These are phyloP conservation scores for Scopulariopsis brevicaulis DNA, from an alignment of 2,329 filamentous ascomycete genomes.

Conservation along the genomic window DNA sequence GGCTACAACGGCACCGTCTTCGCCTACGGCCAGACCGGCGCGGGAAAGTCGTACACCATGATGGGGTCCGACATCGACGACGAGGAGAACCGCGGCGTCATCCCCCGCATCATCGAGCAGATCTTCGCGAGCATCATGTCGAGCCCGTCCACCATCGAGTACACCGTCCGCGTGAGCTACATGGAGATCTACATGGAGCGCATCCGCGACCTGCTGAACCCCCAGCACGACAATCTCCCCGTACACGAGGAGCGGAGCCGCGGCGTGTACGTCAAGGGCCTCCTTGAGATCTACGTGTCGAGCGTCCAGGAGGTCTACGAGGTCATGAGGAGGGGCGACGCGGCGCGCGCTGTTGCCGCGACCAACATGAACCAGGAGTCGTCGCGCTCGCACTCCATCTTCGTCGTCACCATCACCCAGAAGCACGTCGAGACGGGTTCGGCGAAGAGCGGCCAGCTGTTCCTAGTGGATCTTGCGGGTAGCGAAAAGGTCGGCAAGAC, in stretches of 20 bases:
- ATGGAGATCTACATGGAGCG: constrained; percentile 99
- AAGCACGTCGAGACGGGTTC: constrained; percentile 97
- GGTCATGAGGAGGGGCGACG: constrained; percentile 87
- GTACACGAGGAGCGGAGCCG: constrained; percentile 97
- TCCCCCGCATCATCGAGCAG: constrained; percentile 92
- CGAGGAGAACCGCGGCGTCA: constrained; percentile 79
- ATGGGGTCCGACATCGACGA: constrained; percentile 73
- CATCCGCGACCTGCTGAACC: constrained; percentile 84
- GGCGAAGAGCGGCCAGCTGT: constrained; percentile 90
- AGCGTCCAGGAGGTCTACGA: constrained; percentile 94
- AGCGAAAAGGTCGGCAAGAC: constrained; percentile 99
- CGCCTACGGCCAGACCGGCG: constrained; percentile 95
- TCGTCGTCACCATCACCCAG: constrained; percentile 92
- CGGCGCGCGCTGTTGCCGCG: constrained; percentile 79
- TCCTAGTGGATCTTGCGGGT: constrained; percentile 94
- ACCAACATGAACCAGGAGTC: constrained; percentile 99
- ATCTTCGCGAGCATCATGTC: constrained; percentile 93
- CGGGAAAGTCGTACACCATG: constrained; percentile 99
- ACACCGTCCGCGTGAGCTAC: constrained; percentile 96
- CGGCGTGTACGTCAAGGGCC: constrained; percentile 92
- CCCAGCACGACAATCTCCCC: constrained; percentile 90
- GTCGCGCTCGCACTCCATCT: constrained; percentile 95
- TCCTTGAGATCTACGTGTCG: constrained; percentile 90
- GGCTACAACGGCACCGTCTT: constrained; percentile 99
- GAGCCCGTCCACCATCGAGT: constrained; percentile 88